phyloP scores from a whole-genome alignment of 352 stramenopile genomes.

The Sclerospora graminicola region DNA sequence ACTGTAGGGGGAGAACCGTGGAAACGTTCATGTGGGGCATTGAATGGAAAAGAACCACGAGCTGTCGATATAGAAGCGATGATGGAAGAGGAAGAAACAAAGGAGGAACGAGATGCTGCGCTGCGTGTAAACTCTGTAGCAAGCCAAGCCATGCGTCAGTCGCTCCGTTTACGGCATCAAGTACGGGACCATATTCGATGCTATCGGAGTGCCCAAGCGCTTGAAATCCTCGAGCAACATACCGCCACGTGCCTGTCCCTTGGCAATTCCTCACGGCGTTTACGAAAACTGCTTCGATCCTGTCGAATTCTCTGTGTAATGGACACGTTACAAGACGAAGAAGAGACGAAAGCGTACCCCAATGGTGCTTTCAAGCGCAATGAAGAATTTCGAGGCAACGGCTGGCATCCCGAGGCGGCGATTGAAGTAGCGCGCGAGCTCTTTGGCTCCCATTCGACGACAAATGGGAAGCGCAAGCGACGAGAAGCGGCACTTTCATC shows the following conservation, averaged over 20 bases:
- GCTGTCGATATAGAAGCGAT: conserved; percentile 4
- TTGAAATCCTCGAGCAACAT: conserved; percentile 17
- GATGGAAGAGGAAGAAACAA: conserved; percentile 8
- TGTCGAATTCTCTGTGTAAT: conserved; percentile 35
- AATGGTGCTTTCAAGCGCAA: conserved; percentile 2
- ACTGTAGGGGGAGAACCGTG: conserved; percentile 1
- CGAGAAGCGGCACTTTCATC: neutral
- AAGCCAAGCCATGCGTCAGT: conserved; percentile 8
- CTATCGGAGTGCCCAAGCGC: conserved; percentile 21
- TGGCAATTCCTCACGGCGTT: neutral
- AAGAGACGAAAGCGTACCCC: conserved; percentile 2
- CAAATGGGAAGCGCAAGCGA: conserved; percentile 18
- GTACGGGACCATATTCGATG: conserved; percentile 26
- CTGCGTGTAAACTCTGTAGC: neutral
- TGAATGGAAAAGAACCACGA: neutral
- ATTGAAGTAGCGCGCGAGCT: conserved; percentile 25
- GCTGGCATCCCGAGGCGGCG: conserved; percentile 27
- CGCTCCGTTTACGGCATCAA: conserved; percentile 21
- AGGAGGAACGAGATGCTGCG: conserved; percentile 1
- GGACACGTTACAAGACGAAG: conserved; percentile 23
- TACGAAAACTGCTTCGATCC: conserved; percentile 19
- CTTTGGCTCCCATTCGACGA: conserved; percentile 6
- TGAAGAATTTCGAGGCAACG: neutral
- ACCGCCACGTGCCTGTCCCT: conserved; percentile 4
- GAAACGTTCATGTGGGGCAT: too few species aligned